Evolutionary conservation across 2,329 filamentous ascomycete species (phyloP), one percentile per base, ranked within the genome.

Genomic region (Phialophora expanda): DNA sequence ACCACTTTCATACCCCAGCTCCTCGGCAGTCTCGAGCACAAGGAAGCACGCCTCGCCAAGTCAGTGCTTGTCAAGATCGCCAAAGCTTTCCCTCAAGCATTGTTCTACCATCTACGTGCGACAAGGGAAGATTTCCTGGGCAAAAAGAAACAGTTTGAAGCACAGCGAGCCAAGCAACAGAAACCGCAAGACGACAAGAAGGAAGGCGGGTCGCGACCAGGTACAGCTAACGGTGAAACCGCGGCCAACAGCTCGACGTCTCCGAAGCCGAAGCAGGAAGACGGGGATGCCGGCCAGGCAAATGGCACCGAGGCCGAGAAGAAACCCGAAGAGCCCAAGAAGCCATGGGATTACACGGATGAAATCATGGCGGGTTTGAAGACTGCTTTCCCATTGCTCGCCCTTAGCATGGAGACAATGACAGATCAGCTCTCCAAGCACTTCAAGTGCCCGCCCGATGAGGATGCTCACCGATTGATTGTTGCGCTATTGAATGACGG

Each of bases 381-480:
- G 83, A 98, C 95, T 6, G 93, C 94, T 0, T 99, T 98, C 83
- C 95, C 95, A 26, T 85, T 99, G 20, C 86, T 99, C 72, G 95
- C 96, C 9, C 82, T 98, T 51, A 97, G 94, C 0, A 98, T 99
- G 95, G 95, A 99, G 81, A 97, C 94, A 0, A 99, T 98, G 93
- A 93, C 98, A 32, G 95, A 99, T 76, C 94, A 98, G 79, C 97
- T 99, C 66, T 91, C 95, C 78, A 98, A 98, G 83, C 90, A 98
- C 79, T 99, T 99, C 86, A 99, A 99, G 80, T 98, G 95, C 74
- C 94, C 94, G 14, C 94, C 94, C 0, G 95, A 99, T 74, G 95
- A 99, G 77, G 95, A 99, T 80, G 96, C 95, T 1, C 98, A 98
- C 78, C 87, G 95, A 57, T 84, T 99, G 17, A 99, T 99, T 71